Conservation (phyloP, 768 basidiomycete species). For the Leucocoprinus sp. region DNA sequence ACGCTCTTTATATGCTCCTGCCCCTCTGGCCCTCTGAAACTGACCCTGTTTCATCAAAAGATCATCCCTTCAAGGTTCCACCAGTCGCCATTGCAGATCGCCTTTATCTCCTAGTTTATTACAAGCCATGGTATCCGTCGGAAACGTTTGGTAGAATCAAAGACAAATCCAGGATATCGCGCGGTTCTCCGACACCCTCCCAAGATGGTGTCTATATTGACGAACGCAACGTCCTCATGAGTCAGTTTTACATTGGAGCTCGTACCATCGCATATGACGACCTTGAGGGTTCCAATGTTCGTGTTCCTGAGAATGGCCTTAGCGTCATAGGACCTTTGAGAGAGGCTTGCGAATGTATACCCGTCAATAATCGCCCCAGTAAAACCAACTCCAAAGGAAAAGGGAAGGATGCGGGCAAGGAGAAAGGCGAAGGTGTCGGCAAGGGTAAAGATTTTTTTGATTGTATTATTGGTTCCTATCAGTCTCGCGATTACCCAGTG, state of each 20-base stretch:
- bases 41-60: conserved; percentile 33
- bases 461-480: conserved; percentile 54
- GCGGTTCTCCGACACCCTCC: conserved; percentile 30
- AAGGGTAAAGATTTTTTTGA: conserved; percentile 16
- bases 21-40: conserved; percentile 80
- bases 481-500: conserved; percentile 56
- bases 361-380: conserved; percentile 16
- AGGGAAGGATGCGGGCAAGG: conserved; percentile 7
- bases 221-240: conserved; percentile 43
- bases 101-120: conserved; percentile 75
- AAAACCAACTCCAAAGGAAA: neutral
- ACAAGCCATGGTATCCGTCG: conserved; percentile 31
- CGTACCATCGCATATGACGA: conserved; percentile 68
- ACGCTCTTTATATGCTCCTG: conserved; percentile 74
- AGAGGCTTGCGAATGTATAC: conserved; percentile 43
- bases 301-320: conserved; percentile 64
- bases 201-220: conserved; percentile 24
- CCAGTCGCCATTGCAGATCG: conserved; percentile 42
- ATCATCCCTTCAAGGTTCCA: conserved; percentile 25
- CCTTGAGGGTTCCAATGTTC: conserved; percentile 63
- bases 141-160: conserved; percentile 22
- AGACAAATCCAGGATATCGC: conserved; percentile 35
- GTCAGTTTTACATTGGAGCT: conserved; percentile 66
- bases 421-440: conserved; percentile 10
- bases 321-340: conserved; percentile 53